Base-by-base conservation (phyloP, 352 stramenopile genomes). In the Pythium volutum region DNA sequence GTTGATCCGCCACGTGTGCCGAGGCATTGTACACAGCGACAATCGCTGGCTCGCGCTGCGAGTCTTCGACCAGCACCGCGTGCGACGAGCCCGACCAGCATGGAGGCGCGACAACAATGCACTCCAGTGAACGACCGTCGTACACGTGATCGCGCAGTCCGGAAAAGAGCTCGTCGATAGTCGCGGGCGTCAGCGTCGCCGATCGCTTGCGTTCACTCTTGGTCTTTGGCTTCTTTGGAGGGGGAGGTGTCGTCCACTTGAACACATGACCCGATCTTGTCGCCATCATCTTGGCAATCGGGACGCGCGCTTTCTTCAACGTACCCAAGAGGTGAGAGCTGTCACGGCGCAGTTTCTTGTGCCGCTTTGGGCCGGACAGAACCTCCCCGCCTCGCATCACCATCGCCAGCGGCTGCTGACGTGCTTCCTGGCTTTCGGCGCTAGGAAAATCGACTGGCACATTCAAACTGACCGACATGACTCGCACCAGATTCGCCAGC, bases 1-100 rank as follows among this genome's bases (percentile, higher is more conserved):
- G 55, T 20, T 42, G n/a, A 1, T 38, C 33, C 1, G 52, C 43
- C 0, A 55, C 12, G 2, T 16, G 6, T 7, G 29, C 14, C 3
- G 14, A 5, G 2, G 33, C 22, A 18, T 62, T 62, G 22, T 55
- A 46, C 20, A 62, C 16, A 4, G 43, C 55, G 10, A 62, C 12
- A 16, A 38, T 26, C 5, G 55, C 42, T 16, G 55, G 20, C 25
- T 62, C 55, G 15, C 55, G 55, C n/a, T 45, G 16, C 1, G 55
- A 62, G 25, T 62, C 55, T 29, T 62, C 45, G 12, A 62, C 43
- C 6, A 62, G 18, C 12, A 62, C 22, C 11, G 29, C 26, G 10
- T 41, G 23, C 12, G 45, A 55, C 23, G 42, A 54, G 29, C 43
- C 55, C 3, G 29, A 46, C 29, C 20, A 55, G 33, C 8, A 26